phyloP scores from a whole-genome alignment of 169 alveolate genomes.

The Plasmodium gonderi region DNA sequence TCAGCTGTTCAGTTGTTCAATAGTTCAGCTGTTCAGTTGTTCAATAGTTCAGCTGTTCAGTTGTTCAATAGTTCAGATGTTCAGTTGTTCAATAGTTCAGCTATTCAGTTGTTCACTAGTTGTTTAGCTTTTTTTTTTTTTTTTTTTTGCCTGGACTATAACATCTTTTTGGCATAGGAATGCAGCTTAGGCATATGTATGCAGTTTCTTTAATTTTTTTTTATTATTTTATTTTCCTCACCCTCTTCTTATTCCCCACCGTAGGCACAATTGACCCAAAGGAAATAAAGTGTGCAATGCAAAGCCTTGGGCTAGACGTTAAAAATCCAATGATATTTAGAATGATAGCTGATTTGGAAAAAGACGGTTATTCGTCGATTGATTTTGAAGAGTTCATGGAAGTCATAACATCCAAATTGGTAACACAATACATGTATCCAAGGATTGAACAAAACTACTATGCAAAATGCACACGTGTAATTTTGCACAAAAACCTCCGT shows the following conservation, averaged over 20 bases:
- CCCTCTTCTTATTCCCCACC: conserved; percentile 1
- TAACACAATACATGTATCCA: conserved; percentile 44
- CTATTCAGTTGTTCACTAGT: no score
- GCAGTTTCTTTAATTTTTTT: conserved; percentile 3
- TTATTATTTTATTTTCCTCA: not conserved
- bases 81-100: not conserved
- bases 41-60: no score
- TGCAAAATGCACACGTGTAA: no score
- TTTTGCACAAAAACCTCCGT: no score
- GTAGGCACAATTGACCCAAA: conserved; percentile 97
- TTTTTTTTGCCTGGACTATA: not conserved
- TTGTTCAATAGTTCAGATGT: no score
- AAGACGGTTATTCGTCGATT: conserved; percentile 95
- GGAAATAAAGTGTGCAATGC: conserved; percentile 99
- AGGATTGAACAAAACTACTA: no score
- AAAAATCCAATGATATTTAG: conserved; percentile 98
- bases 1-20: no score
- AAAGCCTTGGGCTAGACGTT: conserved; percentile 98
- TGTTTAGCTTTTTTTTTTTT: not conserved
- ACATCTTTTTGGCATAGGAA: not conserved
- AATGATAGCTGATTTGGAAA: conserved; percentile 98
- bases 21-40: no score
- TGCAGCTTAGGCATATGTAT: not conserved
- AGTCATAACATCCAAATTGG: conserved; percentile 96
- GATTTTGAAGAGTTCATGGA: conserved; percentile 98